These are phyloP conservation scores for Boletellus ananiceps DNA, from an alignment of 768 basidiomycete genomes.

Conservation along the genomic window DNA sequence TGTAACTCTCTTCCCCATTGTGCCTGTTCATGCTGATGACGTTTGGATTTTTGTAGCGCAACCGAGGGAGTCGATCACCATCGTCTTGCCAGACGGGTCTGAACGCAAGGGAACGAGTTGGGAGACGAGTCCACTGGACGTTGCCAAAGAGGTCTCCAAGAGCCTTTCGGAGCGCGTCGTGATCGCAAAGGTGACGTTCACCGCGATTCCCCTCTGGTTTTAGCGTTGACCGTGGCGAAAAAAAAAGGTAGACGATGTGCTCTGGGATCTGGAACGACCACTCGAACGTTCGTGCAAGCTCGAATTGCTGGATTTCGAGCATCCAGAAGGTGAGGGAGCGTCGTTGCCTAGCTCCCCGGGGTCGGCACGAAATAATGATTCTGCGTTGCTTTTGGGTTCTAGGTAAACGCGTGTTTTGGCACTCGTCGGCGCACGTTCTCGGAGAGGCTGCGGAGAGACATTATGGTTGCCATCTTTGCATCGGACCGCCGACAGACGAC, in stretches of 20 bases:
- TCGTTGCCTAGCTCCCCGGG: background rate
- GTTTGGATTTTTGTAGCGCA: conserved; percentile 41
- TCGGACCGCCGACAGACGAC: conserved; percentile 95
- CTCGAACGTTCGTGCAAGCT: conserved; percentile 82
- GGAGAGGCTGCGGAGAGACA: conserved; percentile 95
- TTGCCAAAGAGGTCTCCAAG: conserved; percentile 86
- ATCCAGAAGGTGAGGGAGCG: conserved; percentile 64
- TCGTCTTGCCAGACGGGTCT: conserved; percentile 86
- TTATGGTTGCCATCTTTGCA: conserved; percentile 94
- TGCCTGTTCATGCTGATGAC: background rate
- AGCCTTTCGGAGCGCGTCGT: conserved; percentile 84
- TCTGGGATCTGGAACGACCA: conserved; percentile 96
- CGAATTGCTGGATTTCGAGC: conserved; percentile 87
- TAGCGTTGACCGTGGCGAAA: background rate
- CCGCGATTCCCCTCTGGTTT: background rate
- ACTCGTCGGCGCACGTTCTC: conserved; percentile 96
- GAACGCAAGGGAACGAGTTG: conserved; percentile 82
- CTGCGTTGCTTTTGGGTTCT: conserved; percentile 15
- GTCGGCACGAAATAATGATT: too few species aligned
- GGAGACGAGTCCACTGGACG: conserved; percentile 91
- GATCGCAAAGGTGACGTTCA: conserved; percentile 73
- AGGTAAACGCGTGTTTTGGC: conserved; percentile 98
- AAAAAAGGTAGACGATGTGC: conserved; percentile 67
- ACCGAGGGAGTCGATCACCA: conserved; percentile 74
- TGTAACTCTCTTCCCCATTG: background rate